Evolutionary conservation across 768 basidiomycete species (phyloP), one percentile per base, ranked within the genome.

Genomic region (Rhizopogon rudus): DNA sequence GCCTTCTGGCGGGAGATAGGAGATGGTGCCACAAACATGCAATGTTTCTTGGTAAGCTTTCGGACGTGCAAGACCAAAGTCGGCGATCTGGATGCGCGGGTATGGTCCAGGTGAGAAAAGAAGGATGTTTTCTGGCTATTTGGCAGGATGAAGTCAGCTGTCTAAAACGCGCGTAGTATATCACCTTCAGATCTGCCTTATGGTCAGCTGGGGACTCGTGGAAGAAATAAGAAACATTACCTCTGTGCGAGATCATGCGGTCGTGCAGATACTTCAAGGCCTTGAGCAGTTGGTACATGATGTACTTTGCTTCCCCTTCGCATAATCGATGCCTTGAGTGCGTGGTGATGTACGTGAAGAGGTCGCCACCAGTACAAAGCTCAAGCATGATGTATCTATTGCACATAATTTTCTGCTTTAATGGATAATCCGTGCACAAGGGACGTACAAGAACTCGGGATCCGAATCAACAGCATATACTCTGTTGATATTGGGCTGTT

Each of bases 1-100:
- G 10, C 89, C 91, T 69, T 93, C 91, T 0, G 91, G 91, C 7
- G 91, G 90, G 14, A 93, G 75, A 68, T 93, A 93, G 1, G 88
- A 85, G 17, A 93, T 82, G 0, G 91, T 93, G n/a, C 91, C 91
- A 57, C 87, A 91, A 42, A 91, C 91, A 60, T 91, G 91, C 63
- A 90, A 75, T 0, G 91, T 93, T 64, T 87, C 85, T 76, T 92
- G 86, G 63, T 85, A 84, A 2, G 90, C 83, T 61, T 83, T 84
- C 6, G 83, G 82, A 16, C 90, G 83, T 9, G 91, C 91, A 16
- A 92, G 81, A 8, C 91, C 91, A 65, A 93, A 93, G 68, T 93
- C 91, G 17, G 91, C 91, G 40, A 93, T 86, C 50, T 90, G 77
- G 40, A 93, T 83, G 40, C 87, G 87, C 49, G 91, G 91, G 65